Evolutionary conservation across 2,329 filamentous ascomycete genomes (phyloP), one percentile per base, ranked within the genome.

Genomic region (Nannizzia gypsea): DNA sequence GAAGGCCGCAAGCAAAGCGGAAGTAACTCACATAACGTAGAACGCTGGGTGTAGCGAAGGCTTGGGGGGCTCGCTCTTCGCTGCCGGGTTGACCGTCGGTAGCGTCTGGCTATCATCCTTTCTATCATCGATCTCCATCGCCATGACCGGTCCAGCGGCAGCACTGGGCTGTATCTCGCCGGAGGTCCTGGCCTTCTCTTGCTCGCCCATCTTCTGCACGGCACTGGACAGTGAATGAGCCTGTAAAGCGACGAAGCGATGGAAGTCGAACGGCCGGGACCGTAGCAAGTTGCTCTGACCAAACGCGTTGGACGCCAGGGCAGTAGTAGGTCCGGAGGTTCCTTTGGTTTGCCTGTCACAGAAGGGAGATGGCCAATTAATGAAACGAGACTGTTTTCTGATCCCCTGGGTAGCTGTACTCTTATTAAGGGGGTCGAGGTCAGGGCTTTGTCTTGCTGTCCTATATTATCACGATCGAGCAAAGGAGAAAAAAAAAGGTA

Each of bases 131-230:
- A 42, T n/a, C 28, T 34, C 50, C 50, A 54, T 54, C n/a, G 50
- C 50, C 28, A 54, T 54, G 36, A n/a, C 44, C 17, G 59, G 31
- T 3, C 31, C 31, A 36, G 31, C 31, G 24, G 48, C 46, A 26
- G 61, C 59, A 9, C 65, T 55, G 13, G 66, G 70, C 64, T 72
- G 71, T 58, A 71, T 67, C 74, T 96, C 91, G 74, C 88, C 88
- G 54, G 90, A 96, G 68, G 85, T 80, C 71, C 91, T 87, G 67
- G 81, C 85, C 78, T 96, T 96, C 75, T 96, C 88, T 72, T 88
- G 79, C 71, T 81, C 87, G 68, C 78, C 77, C 83, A 87, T 87
- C 68, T 78, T 77, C 64, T 75, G 81, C 83, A 87, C 87, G 62
- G 68, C 63, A 34, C 44, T 59, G n/a, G 62, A 69, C 61, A 71